phyloP scores from a whole-genome alignment of 1,284 basidiomycete genomes.

The Puccinia polysora region DNA sequence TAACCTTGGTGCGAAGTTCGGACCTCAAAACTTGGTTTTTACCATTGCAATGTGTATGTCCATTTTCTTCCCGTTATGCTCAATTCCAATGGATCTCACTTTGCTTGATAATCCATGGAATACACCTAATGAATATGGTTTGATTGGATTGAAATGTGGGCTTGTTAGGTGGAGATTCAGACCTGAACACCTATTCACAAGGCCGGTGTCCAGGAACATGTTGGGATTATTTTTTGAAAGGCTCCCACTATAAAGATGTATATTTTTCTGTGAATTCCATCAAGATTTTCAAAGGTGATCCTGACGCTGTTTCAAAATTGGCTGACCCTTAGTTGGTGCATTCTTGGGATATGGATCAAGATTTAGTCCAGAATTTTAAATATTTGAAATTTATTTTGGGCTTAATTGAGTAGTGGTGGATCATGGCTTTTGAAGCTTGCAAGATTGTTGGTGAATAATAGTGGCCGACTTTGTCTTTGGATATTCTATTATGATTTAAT shows the following conservation, averaged over 20 bases:
- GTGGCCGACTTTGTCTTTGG: too few relatives aligned
- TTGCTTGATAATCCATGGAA: background rate
- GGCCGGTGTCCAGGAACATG: slow-evolving; percentile 29
- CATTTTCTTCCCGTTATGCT: background rate
- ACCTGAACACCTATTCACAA: slow-evolving; percentile 29
- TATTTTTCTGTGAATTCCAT: slow-evolving; percentile 39
- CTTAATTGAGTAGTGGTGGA: too few relatives aligned
- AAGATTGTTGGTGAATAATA: too few relatives aligned
- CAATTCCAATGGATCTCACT: background rate
- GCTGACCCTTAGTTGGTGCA: too few relatives aligned
- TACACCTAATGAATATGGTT: background rate
- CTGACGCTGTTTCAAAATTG: slow-evolving; percentile 14
- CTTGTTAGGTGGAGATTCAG: slow-evolving; percentile 24
- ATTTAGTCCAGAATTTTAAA: too few relatives aligned
- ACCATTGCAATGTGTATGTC: slow-evolving; percentile 31
- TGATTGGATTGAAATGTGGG: background rate
- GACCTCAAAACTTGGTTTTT: slow-evolving; percentile 25
- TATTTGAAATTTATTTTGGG: too few relatives aligned
- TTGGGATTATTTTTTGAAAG: slow-evolving; percentile 30
- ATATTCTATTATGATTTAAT: too few relatives aligned
- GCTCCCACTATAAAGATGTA: slow-evolving; percentile 24
- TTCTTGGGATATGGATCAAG: too few relatives aligned
- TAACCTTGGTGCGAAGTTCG: slow-evolving; percentile 7
- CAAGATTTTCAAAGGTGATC: slow-evolving; percentile 26
- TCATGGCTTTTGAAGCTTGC: too few relatives aligned